These are phyloP conservation scores for Apiotrichum mycotoxinovorans DNA, from an alignment of 1,284 basidiomycete genomes.

Conservation along the genomic window DNA sequence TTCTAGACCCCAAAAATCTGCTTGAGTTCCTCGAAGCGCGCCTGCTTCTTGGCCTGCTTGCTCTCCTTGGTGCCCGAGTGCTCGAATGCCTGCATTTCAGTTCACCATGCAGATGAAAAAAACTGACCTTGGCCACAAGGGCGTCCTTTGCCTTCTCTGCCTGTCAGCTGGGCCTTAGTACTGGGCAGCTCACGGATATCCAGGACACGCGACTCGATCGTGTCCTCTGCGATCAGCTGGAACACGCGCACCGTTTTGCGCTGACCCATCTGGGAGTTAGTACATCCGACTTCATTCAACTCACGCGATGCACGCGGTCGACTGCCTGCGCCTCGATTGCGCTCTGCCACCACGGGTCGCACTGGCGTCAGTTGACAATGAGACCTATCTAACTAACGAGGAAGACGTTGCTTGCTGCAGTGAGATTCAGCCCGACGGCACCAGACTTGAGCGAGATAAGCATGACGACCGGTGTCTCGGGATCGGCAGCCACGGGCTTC, in stretches of 20 bases:
- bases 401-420: slow-evolving; percentile 84
- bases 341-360: slow-evolving; percentile 69
- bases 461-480: slow-evolving; percentile 67
- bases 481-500: slow-evolving; percentile 54
- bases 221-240: slow-evolving; percentile 80
- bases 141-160: slow-evolving; percentile 45
- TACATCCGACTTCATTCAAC: slow-evolving; percentile 46
- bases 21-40: slow-evolving; percentile 44
- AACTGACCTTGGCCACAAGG: slow-evolving; percentile 36
- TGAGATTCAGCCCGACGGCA: slow-evolving; percentile 80
- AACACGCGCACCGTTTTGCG: slow-evolving; percentile 76
- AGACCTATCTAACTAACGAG: slow-evolving; percentile 57
- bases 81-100: slow-evolving; percentile 36
- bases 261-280: slow-evolving; percentile 62
- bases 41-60: slow-evolving; percentile 37
- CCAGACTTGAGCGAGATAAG: slow-evolving; percentile 74
- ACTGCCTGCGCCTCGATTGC: slow-evolving; percentile 86
- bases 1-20: slow-evolving; percentile 35
- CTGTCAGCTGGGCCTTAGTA: not conserved
- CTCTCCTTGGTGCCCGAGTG: slow-evolving; percentile 35
- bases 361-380: slow-evolving; percentile 34
- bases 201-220: slow-evolving; percentile 78
- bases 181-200: slow-evolving; percentile 66
- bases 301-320: slow-evolving; percentile 66
- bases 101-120: no score